Evolutionary conservation across 148 eudicot genomes (phyloP), one percentile per base, ranked within the genome.

Genomic region (Rhododendron mucronatum): DNA sequence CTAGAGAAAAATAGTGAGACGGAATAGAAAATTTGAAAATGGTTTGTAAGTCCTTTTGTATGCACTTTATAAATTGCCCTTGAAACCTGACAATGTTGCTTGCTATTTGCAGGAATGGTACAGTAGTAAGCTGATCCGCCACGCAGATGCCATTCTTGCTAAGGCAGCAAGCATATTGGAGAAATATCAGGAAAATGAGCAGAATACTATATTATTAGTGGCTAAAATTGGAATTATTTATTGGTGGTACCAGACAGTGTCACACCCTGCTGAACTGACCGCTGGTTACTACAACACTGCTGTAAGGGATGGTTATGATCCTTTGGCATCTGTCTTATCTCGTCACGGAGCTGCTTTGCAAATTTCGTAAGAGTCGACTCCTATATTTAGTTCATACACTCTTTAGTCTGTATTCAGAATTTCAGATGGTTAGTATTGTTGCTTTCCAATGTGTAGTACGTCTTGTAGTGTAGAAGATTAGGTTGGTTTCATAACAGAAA

Each of bases 211-310:
- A 74, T 88, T 91, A 39, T 86, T 93, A 47, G 93, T 91, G 87
- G 95, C 91, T 76, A 92, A 94, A 84, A 90, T 94, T 78, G 94
- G 91, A 79, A 82, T 88, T 41, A 87, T 93, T 78, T 91, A 92
- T 89, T 94, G 95, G 96, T 91, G 93, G 91, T 94, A 91, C 88
- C 88, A 86, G 81, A 91, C 96, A 41, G 69, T 80, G 6, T 88
- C 94, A 53, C 96, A 94, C 84, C 91, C 95, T 61, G 92, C 95
- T 48, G 96, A 94, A 87, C 91, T 94, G 67, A 93, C 95, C 78
- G 94, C 96, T 78, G 95, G 96, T 71, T 94, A 92, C 88, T 93
- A 94, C 91, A 94, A 94, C 86, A 91, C 94, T 65, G 89, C 88
- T 78, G 78, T 83, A 51, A 87, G 91, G 85, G 95, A 92, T 89